These are phyloP conservation scores for Skeletonema grethae DNA, from an alignment of 108 stramenopile genomes.

Conservation along the genomic window DNA sequence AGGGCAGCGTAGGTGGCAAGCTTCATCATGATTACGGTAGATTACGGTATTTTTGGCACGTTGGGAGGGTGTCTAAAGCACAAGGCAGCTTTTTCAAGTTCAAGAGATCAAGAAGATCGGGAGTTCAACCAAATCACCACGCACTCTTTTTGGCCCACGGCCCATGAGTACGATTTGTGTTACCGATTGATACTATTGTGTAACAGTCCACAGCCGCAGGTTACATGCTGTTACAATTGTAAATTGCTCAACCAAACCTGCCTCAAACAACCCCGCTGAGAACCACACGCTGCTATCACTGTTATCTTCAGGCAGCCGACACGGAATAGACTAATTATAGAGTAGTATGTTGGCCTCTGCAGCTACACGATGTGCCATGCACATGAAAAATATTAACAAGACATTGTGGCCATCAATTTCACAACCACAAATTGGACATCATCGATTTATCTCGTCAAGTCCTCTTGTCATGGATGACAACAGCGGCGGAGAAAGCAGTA, in stretches of 20 bases:
- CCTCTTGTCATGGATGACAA: not conserved
- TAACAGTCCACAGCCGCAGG: too few relatives aligned
- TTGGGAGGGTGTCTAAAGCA: not conserved
- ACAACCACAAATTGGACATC: conserved; percentile 1
- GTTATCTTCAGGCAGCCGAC: not conserved
- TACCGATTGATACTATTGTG: not conserved
- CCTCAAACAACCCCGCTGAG: too few relatives aligned
- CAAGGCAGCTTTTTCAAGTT: too few relatives aligned
- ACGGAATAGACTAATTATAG: not conserved
- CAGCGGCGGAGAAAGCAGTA: not conserved
- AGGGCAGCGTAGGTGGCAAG: conserved; percentile 25
- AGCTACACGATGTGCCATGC: not conserved
- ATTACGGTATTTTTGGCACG: not conserved
- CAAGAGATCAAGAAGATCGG: too few relatives aligned
- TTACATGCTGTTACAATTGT: not conserved
- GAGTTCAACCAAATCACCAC: too few relatives aligned
- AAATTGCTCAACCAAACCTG: too few relatives aligned
- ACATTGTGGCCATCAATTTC: not conserved
- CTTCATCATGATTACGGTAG: conserved; percentile 31
- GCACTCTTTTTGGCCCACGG: not conserved
- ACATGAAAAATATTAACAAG: conserved; percentile 2
- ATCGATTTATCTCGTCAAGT: conserved; percentile 6
- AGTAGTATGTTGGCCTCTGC: not conserved
- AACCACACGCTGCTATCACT: not conserved
- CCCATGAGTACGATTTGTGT: not conserved